Evolutionary conservation across 148 eudicot species (phyloP), one percentile per base, ranked within the genome.

Genomic region (Mesembryanthemum crystallinum): DNA sequence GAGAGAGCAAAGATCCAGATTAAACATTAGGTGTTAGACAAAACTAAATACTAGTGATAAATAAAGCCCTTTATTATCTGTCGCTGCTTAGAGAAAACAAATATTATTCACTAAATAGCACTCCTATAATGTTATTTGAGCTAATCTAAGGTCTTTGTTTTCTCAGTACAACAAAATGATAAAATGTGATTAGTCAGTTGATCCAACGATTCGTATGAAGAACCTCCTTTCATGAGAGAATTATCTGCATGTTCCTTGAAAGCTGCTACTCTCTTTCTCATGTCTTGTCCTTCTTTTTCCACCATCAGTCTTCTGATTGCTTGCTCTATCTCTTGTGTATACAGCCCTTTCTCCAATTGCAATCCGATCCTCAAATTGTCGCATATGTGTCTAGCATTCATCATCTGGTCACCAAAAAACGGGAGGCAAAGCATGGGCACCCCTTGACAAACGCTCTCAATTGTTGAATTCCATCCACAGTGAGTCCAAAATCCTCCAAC

Each of bases 401-500:
- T 61, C 81, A 43, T 54, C 60, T 88, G 91, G 54, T 88, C 91
- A 14, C 84, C 86, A 39, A 88, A 80, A 28, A 73, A 84, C 2
- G 87, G 88, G 28, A 76, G 68, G 70, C 89, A 88, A 27, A 88
- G 80, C 91, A 88, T 86, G 4, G 91, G 89, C 62, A 86, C 82
- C n/a, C 89, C 91, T 74, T 83, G 86, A 45, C 74, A 82, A 2
- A 88, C 77, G 49, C 90, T 88, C 82, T 88, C 90, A 15, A 88
- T 54, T 3, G 85, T 85, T 21, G 91, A 88, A 43, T 88, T 88
- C 91, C 91, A 88, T 9, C 91, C 91, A 60, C 74, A 51, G 73
- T 88, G 89, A 25, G 85, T 88, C 91, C 87, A 86, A 35, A 88
- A 88, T 10, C 86, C 89, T 27, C 91, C 87, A 5, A 81, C 73